These are phyloP conservation scores for Apiospora saccharicola DNA, from an alignment of 2,329 filamentous ascomycete species.

Conservation along the genomic window DNA sequence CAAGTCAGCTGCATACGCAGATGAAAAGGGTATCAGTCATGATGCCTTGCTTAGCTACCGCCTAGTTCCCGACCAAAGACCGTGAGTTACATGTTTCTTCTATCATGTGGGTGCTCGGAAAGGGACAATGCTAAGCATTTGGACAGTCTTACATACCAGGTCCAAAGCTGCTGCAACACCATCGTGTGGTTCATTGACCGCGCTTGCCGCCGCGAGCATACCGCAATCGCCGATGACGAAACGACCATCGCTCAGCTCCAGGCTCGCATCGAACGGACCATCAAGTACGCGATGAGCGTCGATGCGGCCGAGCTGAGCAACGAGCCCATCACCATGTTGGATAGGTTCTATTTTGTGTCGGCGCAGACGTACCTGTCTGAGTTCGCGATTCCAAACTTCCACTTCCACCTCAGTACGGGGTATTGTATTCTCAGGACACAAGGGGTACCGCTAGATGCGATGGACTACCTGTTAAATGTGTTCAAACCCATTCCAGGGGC, in stretches of 20 bases:
- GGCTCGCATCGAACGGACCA: constrained; percentile 53
- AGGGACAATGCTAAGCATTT: background rate
- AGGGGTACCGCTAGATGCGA: constrained; percentile 62
- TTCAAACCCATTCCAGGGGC: background rate
- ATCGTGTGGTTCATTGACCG: constrained; percentile 31
- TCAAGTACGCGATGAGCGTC: constrained; percentile 53
- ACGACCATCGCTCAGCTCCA: constrained; percentile 58
- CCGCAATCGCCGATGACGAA: constrained; percentile 40
- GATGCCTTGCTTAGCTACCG: constrained; percentile 29
- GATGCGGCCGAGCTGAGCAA: constrained; percentile 51
- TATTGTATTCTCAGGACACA: constrained; percentile 60
- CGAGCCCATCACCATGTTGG: constrained; percentile 47
- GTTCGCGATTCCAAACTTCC: constrained; percentile 60
- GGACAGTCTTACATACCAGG: constrained; percentile 28
- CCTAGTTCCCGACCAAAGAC: constrained; percentile 28
- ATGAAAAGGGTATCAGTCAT: constrained; percentile 30
- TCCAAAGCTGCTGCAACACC: constrained; percentile 31
- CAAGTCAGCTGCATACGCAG: constrained; percentile 26
- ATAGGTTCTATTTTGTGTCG: constrained; percentile 30
- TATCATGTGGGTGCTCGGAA: background rate
- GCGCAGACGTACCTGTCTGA: constrained; percentile 46
- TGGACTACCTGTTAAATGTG: constrained; percentile 51
- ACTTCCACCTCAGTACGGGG: constrained; percentile 60
- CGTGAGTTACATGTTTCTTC: background rate
- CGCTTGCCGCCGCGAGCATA: constrained; percentile 26